Conservation (phyloP, 176 grass and related monocot species). For the Triticum aestivum region DNA sequence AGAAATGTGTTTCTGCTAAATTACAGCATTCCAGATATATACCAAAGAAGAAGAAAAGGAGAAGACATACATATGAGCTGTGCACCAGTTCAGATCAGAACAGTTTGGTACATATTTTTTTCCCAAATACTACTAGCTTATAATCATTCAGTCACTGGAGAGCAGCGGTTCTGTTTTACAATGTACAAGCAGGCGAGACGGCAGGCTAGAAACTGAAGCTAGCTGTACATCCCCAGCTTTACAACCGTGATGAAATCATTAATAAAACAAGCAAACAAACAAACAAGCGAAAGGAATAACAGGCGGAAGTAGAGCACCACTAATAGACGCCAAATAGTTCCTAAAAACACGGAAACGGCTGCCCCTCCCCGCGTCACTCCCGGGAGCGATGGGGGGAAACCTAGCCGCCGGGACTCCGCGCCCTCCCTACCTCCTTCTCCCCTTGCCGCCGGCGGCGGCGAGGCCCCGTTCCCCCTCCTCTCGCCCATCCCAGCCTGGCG, state of each 20-base stretch:
- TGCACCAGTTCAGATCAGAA: not conserved
- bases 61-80: too few relatives aligned
- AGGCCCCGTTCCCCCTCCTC: too few relatives aligned
- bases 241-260: conserved; percentile 14
- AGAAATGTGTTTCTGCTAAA: not conserved
- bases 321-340: conserved; percentile 41
- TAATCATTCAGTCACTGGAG: conserved; percentile 15
- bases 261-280: conserved; percentile 32
- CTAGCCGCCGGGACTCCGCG: too few relatives aligned
- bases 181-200: conserved; percentile 51
- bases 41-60: too few relatives aligned
- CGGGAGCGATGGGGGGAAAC: too few relatives aligned
- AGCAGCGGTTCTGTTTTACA: conserved; percentile 29
- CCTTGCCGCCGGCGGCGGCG: too few relatives aligned
- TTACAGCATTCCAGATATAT: not conserved
- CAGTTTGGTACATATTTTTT: not conserved
- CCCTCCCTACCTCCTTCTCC: too few relatives aligned
- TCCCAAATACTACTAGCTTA: conserved; percentile 22
- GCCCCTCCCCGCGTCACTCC: too few relatives aligned
- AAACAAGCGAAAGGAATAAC: conserved; percentile 29
- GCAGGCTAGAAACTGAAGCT: conserved; percentile 44
- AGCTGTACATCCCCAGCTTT: conserved; percentile 23
- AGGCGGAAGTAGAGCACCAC: not conserved
- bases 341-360: conserved; percentile 61
- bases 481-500: too few relatives aligned